Percentiles rank a stretch among this genome's conserved stretches.
Evolutionary conservation across 345 rosid genomes (phyloP).

Genomic region (Geranium brycei): DNA sequence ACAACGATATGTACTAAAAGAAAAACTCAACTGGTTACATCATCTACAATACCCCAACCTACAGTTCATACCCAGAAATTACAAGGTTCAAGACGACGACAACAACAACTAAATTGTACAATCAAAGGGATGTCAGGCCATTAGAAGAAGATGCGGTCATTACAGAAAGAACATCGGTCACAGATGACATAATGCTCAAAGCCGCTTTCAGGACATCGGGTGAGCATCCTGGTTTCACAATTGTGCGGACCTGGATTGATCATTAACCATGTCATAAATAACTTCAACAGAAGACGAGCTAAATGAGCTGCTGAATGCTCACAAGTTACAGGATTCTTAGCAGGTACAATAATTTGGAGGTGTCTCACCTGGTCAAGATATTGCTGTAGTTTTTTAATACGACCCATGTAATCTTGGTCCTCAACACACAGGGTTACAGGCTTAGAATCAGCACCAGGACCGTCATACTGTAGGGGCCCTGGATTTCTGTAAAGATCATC

Average conservation of each 20-base stretch:
- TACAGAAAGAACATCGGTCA: slow-evolving; percentile 71
- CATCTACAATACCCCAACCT: too few species aligned
- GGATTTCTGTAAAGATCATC: slow-evolving; percentile 96
- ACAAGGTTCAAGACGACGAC: too few species aligned
- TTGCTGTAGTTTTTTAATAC: slow-evolving; percentile 78
- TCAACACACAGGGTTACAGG: slow-evolving; percentile 76
- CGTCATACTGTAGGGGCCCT: slow-evolving; percentile 90
- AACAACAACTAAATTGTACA: too few species aligned
- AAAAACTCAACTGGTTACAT: too few species aligned
- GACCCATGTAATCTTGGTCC: slow-evolving; percentile 99
- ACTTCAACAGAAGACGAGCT: too few species aligned
- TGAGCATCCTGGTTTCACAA: slow-evolving; percentile 94
- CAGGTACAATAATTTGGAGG: background rate
- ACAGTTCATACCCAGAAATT: too few species aligned
- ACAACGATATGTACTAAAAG: too few species aligned
- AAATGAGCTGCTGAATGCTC: too few species aligned
- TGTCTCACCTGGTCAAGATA: slow-evolving; percentile 67
- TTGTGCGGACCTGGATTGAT: slow-evolving; percentile 48
- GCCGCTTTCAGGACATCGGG: slow-evolving; percentile 96
- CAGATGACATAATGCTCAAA: slow-evolving; percentile 80
- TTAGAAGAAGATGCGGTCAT: slow-evolving; percentile 46
- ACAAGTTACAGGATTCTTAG: too few species aligned
- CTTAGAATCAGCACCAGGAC: slow-evolving; percentile 92
- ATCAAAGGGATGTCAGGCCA: slow-evolving; percentile 22
- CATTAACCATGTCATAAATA: too few species aligned